Evolutionary conservation across 2,329 filamentous ascomycete genomes (phyloP), one percentile per base, ranked within the genome.

Genomic region (Nigrograna mackinnonii): DNA sequence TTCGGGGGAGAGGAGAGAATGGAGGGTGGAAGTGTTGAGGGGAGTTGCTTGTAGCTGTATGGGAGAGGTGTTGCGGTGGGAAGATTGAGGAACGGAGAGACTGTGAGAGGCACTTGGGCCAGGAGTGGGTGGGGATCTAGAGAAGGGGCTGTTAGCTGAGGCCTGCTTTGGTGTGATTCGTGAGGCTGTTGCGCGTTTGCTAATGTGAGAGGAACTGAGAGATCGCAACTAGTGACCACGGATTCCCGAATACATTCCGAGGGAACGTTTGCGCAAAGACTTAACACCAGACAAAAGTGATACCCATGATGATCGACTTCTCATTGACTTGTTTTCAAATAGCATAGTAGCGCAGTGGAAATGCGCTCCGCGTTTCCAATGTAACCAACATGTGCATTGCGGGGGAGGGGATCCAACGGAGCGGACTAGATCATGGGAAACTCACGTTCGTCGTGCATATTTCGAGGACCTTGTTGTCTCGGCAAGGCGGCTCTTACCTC

Each of bases 11-110:
- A 73, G 44, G 79, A 78, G 6, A 83, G 80, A 22, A 83, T 78
- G 1, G 88, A 87, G 1, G 83, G 83, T 0, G 94, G 92, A 0
- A 97, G 82, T 2, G 90, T 87, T 1, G 90, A 92, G 0, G 92
- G 89, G 63, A 97, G 86, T 9, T 84, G 80, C 66, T 91, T 92
- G 79, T 96, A 97, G 56, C 90, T 95, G 75, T 97, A 97, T 18
- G 94, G 92, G 6, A 99, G 83, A 0, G 91, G 96, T 16, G 91
- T 88, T 19, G 92, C 87, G 21, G 89, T 86, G 9, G 94, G 94
- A 22, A 99, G 85, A 46, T 86, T 87, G 58, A 97, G 83, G 74
- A 96, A 96, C 19, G 94, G 94, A 3, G 92, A 96, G 33, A 97
- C 91, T 37, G 91, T 95, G 41, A 99, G 76, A 21, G 94, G 91